Conservation (phyloP, 2,329 filamentous ascomycete species). For the Pseudogymnoascus sp. region DNA sequence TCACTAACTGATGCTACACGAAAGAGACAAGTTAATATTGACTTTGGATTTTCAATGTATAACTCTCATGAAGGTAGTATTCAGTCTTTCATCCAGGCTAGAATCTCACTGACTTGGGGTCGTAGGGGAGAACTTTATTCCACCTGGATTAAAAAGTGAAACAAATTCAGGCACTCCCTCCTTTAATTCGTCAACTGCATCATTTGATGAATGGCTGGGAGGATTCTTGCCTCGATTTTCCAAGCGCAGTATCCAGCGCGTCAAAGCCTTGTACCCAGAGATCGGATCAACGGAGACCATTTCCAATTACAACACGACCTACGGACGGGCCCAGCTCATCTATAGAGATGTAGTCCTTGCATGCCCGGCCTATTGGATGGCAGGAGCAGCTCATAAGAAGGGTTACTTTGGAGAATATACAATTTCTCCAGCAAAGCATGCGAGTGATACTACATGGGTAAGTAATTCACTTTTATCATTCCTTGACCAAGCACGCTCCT, state of each 20-base stretch:
- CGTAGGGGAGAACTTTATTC: constrained; percentile 50
- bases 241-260: constrained; percentile 28
- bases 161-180: constrained; percentile 28
- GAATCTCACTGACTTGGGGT: background rate
- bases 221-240: constrained; percentile 45
- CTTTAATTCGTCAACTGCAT: constrained; percentile 41
- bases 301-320: constrained; percentile 39
- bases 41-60: constrained; percentile 45
- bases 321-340: constrained; percentile 44
- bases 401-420: constrained; percentile 52
- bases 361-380: constrained; percentile 51
- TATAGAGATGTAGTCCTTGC: constrained; percentile 51
- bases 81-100: background rate
- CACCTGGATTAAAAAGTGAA: constrained; percentile 35
- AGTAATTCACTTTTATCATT: constrained; percentile 16
- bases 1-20: constrained; percentile 36
- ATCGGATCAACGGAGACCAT: constrained; percentile 37
- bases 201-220: constrained; percentile 43
- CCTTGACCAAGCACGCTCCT: background rate
- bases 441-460: constrained; percentile 47
- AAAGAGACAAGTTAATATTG: constrained; percentile 34
- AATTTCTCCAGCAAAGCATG: constrained; percentile 50
- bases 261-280: constrained; percentile 40
- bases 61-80: constrained; percentile 44
- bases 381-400: constrained; percentile 33